Base-by-base conservation (phyloP, 208 protist genomes). In the Porcisia hertigi region DNA sequence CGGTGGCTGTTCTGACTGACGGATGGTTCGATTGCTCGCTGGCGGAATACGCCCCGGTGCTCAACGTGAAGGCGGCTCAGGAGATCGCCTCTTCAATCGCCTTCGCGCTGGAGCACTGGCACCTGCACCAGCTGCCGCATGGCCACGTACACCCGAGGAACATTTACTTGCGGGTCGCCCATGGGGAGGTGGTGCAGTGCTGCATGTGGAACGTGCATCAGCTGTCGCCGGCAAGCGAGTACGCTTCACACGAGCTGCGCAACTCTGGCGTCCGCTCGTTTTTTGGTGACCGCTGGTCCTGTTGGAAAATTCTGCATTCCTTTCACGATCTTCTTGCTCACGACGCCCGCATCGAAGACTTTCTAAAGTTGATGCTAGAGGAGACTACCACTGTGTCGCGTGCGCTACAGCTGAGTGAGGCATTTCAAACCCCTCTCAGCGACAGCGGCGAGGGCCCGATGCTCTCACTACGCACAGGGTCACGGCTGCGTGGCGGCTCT, bases 71-170 rank as follows among this genome's bases (percentile, higher is more conserved):
- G 39, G 60, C 53, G 52, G 47, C 73, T 52, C 71, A 78, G 73
- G 75, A 80, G 67, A 87, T 98, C 55, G 87, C 87, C 12, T 87
- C 76, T 34, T 87, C 92, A 34, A 62, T 96, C 20, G 41, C 94
- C 54, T 90, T 84, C 76, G 92, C 88, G 12, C 41, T 98, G 52
- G 92, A 98, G 77, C 92, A 98, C 72, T 96, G 87, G 88, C 94
- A 98, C 69, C 83, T 96, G 58, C 92, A 95, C 77, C 79, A 85
- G 45, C 60, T 88, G 16, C 58, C 81, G 23, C 94, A 98, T 72
- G 90, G 92, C 14, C 85, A 94, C 67, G 71, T 98, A 9, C 67
- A 76, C 43, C 84, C 90, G 11, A 72, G 80, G 67, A 98, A 98
- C 78, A 62, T 98, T 7, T 92, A 93, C 72, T 43, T 98, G 43